Conservation (phyloP, 192 early-diverging fungal species). For the Rhizophagus prolifer region DNA sequence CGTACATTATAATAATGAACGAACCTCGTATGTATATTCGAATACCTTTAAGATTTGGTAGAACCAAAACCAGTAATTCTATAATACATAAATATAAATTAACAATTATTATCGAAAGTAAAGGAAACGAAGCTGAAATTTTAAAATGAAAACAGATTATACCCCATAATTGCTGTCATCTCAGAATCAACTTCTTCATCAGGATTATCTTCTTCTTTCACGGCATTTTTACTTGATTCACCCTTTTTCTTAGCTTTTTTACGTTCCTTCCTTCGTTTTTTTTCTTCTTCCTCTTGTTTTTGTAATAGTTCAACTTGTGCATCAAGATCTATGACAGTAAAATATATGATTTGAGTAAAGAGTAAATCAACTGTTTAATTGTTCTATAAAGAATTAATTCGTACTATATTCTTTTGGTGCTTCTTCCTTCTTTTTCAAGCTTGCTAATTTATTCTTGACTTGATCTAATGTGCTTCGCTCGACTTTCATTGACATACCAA, state of each 20-base stretch:
- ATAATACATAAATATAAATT: constrained; percentile 2
- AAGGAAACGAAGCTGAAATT: not conserved
- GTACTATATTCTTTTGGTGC: constrained; percentile 58
- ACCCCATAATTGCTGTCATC: constrained; percentile 81
- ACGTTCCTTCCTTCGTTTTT: constrained; percentile 51
- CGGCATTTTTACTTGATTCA: constrained; percentile 18
- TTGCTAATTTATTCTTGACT: constrained; percentile 69
- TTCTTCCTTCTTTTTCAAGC: constrained; percentile 67
- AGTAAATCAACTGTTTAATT: not conserved
- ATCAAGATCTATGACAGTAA: constrained; percentile 56
- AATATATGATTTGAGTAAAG: not conserved
- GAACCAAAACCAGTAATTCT: constrained; percentile 58
- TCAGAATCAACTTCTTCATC: constrained; percentile 53
- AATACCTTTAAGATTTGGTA: constrained; percentile 36
- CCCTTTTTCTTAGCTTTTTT: constrained; percentile 60
- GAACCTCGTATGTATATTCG: no score
- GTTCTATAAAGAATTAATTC: constrained; percentile 16
- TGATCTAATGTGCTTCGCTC: constrained; percentile 74
- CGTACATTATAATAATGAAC: not conserved
- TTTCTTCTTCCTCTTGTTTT: constrained; percentile 70
- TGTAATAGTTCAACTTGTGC: constrained; percentile 63
- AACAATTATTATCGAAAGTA: not conserved
- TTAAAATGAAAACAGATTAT: not conserved
- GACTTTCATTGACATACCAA: constrained; percentile 83
- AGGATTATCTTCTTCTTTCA: constrained; percentile 24